phyloP scores from a whole-genome alignment of 768 basidiomycete genomes.

The Mycena capillaripes region DNA sequence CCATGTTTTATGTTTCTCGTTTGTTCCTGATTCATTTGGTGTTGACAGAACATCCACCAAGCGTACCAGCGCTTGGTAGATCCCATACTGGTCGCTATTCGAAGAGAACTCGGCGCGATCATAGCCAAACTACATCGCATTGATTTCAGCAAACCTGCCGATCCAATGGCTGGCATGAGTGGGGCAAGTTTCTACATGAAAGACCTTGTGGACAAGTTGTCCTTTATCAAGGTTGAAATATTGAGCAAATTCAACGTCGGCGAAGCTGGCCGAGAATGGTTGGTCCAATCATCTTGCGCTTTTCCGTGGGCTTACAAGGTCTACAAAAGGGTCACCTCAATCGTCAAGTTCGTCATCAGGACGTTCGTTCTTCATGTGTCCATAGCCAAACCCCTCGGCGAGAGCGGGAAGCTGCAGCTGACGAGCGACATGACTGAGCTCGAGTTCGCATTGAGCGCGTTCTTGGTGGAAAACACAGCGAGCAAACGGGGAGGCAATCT shows the following conservation, averaged over 20 bases:
- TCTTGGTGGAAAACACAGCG: conserved; percentile 72
- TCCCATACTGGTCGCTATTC: conserved; percentile 76
- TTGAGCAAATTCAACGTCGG: conserved; percentile 79
- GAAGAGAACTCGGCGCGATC: conserved; percentile 84
- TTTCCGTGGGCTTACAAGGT: neutral
- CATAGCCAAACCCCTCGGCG: conserved; percentile 91
- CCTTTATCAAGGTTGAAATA: conserved; percentile 85
- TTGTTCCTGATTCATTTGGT: neutral
- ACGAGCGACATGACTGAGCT: conserved; percentile 97
- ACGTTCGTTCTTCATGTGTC: conserved; percentile 96
- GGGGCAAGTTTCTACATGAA: conserved; percentile 91
- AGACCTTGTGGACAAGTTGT: conserved; percentile 90
- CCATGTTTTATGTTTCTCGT: conserved; percentile 35
- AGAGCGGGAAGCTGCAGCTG: conserved; percentile 93
- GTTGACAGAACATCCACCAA: conserved; percentile 61
- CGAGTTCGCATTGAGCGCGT: conserved; percentile 91
- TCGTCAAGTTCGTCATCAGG: conserved; percentile 85
- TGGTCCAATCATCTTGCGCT: conserved; percentile 27
- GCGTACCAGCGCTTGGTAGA: conserved; percentile 72
- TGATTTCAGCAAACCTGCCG: conserved; percentile 81
- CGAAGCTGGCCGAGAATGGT: conserved; percentile 85
- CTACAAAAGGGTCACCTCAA: conserved; percentile 66
- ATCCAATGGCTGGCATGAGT: conserved; percentile 74
- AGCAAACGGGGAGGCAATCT: conserved; percentile 76
- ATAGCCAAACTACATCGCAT: conserved; percentile 88